Evolutionary conservation across 805 yeast genomes (phyloP).

Genomic region (Scheffersomyces lignosus): DNA sequence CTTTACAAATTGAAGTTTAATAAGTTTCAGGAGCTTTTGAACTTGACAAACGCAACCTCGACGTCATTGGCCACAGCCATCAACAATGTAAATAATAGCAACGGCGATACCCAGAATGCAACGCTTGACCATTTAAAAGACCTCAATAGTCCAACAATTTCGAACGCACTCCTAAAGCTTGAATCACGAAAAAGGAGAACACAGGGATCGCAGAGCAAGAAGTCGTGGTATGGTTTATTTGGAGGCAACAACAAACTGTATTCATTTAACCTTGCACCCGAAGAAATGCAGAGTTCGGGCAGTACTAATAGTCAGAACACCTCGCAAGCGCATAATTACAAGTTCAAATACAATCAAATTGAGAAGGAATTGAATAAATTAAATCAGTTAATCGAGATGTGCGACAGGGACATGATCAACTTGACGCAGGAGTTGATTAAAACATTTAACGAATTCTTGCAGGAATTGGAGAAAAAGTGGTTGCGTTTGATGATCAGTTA

Average conservation of each 20-base stretch:
- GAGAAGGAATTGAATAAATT: slow-evolving; percentile 45
- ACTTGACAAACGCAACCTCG: slow-evolving; percentile 17
- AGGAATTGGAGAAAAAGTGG: slow-evolving; percentile 43
- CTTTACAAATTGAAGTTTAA: slow-evolving; percentile 39
- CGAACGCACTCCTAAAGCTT: slow-evolving; percentile 32
- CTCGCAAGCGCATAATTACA: slow-evolving; percentile 18
- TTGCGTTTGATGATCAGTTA: slow-evolving; percentile 36
- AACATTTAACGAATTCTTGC: slow-evolving; percentile 38
- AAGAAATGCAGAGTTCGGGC: not conserved
- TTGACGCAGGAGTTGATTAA: slow-evolving; percentile 44
- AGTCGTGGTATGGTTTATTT: slow-evolving; percentile 45
- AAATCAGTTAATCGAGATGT: slow-evolving; percentile 46
- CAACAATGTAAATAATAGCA: slow-evolving; percentile 2
- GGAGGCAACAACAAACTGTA: slow-evolving; percentile 31
- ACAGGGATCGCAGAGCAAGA: slow-evolving; percentile 19
- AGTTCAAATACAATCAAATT: slow-evolving; percentile 31
- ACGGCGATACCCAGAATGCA: not conserved
- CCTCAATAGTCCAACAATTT: slow-evolving; percentile 40
- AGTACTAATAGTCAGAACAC: slow-evolving; percentile 1
- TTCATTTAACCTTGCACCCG: slow-evolving; percentile 5
- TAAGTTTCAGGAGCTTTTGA: slow-evolving; percentile 37
- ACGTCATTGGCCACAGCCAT: slow-evolving; percentile 8
- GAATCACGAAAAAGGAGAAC: slow-evolving; percentile 24
- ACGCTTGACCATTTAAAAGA: slow-evolving; percentile 28
- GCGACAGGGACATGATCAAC: slow-evolving; percentile 43